Evolutionary conservation across 1,139 yeast species (phyloP).

Genomic region (Debaryomyces psychrophilus): DNA sequence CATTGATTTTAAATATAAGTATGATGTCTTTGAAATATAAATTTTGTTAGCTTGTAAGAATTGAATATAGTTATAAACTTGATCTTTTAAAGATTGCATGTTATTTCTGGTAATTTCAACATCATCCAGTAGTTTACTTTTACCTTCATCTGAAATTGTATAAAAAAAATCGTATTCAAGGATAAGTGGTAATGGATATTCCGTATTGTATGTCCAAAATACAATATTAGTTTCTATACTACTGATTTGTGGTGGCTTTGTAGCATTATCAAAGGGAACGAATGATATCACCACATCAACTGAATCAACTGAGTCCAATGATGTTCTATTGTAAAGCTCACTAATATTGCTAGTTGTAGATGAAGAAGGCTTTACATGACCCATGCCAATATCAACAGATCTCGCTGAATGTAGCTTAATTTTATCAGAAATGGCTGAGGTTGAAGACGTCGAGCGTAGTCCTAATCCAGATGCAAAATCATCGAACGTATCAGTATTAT

Average conservation of each 20-base stretch:
- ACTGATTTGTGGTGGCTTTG: conserved; percentile 36
- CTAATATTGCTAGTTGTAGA: conserved; percentile 24
- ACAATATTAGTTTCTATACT: conserved; percentile 42
- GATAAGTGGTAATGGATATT: conserved; percentile 46
- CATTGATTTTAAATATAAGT: conserved; percentile 42
- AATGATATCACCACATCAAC: conserved; percentile 31
- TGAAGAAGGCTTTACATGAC: conserved; percentile 5
- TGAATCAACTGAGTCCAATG: conserved; percentile 25
- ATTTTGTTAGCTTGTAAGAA: conserved; percentile 40
- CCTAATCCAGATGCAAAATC: conserved; percentile 12
- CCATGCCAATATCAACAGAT: conserved; percentile 5
- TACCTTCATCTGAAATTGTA: conserved; percentile 25
- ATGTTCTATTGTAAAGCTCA: conserved; percentile 36
- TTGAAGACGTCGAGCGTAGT: conserved; percentile 5
- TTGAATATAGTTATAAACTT: conserved; percentile 35
- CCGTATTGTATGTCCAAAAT: conserved; percentile 47
- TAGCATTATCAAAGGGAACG: conserved; percentile 23
- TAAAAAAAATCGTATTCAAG: conserved; percentile 49
- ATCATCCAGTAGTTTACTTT: conserved; percentile 27
- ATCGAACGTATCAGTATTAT: conserved; percentile 29
- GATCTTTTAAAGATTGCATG: conserved; percentile 41
- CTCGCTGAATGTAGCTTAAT: conserved; percentile 6
- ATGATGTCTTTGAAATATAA: conserved; percentile 37
- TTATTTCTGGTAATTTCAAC: conserved; percentile 39
- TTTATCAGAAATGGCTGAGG: conserved; percentile 5